These are phyloP conservation scores for Aspergillus haitiensis DNA, from an alignment of 495 filamentous ascomycete genomes.

Conservation along the genomic window DNA sequence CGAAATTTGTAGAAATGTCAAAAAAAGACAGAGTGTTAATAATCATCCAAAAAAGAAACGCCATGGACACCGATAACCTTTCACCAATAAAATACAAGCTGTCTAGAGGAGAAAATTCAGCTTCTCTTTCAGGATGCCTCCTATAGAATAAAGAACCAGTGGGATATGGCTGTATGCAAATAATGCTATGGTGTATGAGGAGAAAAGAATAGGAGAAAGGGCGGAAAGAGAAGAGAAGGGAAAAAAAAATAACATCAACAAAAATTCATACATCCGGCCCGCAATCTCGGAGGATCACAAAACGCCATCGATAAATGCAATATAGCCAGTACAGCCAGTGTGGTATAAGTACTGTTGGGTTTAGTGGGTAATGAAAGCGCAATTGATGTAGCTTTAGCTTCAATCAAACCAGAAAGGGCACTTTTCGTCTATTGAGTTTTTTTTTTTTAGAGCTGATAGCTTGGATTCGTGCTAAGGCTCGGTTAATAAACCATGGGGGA, in stretches of 20 bases:
- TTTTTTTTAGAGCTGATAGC: conserved; percentile 3
- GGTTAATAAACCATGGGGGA: neutral
- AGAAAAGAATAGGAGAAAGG: conserved; percentile 11
- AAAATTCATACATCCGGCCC: conserved; percentile 51
- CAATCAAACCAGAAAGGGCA: conserved; percentile 16
- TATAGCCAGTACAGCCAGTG: conserved; percentile 14
- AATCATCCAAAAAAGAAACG: conserved; percentile 29
- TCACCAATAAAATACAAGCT: conserved; percentile 50
- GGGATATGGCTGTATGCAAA: conserved; percentile 33
- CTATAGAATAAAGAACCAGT: conserved; percentile 34
- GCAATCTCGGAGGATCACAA: conserved; percentile 42
- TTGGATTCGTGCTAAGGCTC: conserved; percentile 4
- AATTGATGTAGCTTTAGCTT: conserved; percentile 10
- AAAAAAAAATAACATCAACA: conserved; percentile 29
- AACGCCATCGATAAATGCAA: conserved; percentile 48
- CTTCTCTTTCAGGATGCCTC: conserved; percentile 37
- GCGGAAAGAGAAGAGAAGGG: conserved; percentile 24
- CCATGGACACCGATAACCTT: conserved; percentile 31
- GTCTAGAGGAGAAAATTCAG: conserved; percentile 41
- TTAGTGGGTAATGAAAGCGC: conserved; percentile 9
- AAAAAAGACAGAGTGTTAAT: conserved; percentile 16
- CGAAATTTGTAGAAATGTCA: conserved; percentile 17
- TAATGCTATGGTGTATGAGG: conserved; percentile 20
- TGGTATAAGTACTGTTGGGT: conserved; percentile 1
- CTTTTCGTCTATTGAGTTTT: conserved; percentile 16